Conservation (phyloP, 139 green algal species). For the Chlorella ohadii region DNA sequence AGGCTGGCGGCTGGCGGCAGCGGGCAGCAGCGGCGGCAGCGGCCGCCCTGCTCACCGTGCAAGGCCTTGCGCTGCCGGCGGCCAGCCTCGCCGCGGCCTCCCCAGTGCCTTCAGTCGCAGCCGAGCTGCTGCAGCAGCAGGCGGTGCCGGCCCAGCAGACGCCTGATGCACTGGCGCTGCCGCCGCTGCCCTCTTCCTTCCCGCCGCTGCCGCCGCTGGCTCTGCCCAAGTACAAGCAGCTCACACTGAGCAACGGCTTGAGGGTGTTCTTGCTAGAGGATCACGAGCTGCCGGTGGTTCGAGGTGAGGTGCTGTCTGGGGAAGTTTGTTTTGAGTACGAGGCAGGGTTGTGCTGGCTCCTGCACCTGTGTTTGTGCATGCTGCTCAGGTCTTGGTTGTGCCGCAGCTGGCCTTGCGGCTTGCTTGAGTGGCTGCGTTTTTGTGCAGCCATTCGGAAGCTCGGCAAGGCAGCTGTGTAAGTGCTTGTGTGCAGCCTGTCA, state of each 20-base stretch:
- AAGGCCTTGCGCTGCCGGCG: neutral
- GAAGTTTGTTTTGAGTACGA: too few species aligned
- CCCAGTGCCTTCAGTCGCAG: too few species aligned
- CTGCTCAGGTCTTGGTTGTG: too few species aligned
- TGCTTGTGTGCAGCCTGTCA: too few species aligned
- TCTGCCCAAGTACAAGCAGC: slow-evolving; percentile 33
- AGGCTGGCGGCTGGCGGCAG: neutral
- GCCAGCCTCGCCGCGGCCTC: neutral
- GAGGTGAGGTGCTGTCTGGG: neutral
- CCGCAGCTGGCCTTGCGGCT: too few species aligned
- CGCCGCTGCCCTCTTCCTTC: slow-evolving; percentile 21
- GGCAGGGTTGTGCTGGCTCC: too few species aligned
- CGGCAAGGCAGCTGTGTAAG: too few species aligned
- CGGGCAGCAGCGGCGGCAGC: neutral
- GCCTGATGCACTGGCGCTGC: neutral
- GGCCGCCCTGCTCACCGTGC: neutral
- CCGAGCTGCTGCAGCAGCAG: neutral
- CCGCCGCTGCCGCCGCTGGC: slow-evolving; percentile 46
- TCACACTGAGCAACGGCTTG: slow-evolving; percentile 72
- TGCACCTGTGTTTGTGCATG: too few species aligned
- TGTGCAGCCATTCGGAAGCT: too few species aligned
- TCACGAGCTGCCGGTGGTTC: slow-evolving; percentile 74
- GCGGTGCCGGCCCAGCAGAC: neutral
- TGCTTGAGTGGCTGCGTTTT: too few species aligned
- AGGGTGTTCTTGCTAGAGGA: slow-evolving; percentile 78